Conservation (phyloP, 2,329 filamentous ascomycete species). For the Penicillium aurantiogriseum region DNA sequence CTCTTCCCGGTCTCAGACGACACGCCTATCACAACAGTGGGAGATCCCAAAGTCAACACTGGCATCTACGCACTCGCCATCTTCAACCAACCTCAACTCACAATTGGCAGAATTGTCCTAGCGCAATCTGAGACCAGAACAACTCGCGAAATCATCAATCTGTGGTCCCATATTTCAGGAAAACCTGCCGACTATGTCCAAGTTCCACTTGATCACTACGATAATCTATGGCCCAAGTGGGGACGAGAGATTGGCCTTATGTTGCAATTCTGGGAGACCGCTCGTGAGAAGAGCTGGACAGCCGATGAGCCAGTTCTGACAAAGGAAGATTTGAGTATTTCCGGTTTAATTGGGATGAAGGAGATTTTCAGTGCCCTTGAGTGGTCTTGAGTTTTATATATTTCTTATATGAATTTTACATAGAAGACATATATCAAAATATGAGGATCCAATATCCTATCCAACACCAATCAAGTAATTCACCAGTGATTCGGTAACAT, state of each 20-base stretch:
- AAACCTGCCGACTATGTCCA: slow-evolving; percentile 23
- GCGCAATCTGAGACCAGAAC: slow-evolving; percentile 1
- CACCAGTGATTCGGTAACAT: too few relatives aligned
- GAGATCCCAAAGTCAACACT: neutral
- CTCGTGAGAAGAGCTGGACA: neutral
- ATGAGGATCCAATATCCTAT: neutral
- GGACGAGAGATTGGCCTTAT: slow-evolving; percentile 29
- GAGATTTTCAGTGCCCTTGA: neutral
- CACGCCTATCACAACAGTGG: neutral
- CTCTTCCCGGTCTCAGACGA: neutral
- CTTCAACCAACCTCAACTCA: neutral
- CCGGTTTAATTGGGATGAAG: neutral
- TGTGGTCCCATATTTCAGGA: neutral
- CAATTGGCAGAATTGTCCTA: slow-evolving; percentile 1
- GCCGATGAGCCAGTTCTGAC: neutral
- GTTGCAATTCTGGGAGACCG: neutral
- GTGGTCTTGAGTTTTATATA: neutral
- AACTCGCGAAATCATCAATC: neutral
- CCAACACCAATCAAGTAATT: too few relatives aligned
- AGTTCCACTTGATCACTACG: slow-evolving; percentile 27
- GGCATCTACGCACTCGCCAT: slow-evolving; percentile 6
- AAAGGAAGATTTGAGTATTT: neutral
- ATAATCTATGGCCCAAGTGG: slow-evolving; percentile 31
- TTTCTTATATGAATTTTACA: neutral
- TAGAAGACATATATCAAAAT: too few relatives aligned